Evolutionary conservation across 2,329 filamentous ascomycete species (phyloP), one percentile per base, ranked within the genome.

Genomic region (Alternaria brassicae): DNA sequence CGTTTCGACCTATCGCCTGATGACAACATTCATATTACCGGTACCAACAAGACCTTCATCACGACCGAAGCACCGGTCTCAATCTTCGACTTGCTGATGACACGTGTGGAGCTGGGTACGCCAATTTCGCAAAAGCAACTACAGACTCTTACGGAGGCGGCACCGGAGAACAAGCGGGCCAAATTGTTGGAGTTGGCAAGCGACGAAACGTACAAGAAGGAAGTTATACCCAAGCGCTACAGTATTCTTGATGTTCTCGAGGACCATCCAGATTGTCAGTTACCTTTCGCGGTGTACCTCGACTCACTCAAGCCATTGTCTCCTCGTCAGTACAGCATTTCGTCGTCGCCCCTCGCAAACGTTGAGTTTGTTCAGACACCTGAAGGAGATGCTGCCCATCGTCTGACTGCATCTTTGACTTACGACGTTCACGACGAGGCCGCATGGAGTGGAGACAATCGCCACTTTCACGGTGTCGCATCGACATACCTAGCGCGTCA

Each of bases 281-380:
- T 58, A 25, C 10, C 51, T 1, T 58, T 58, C n/a, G 30, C 51
- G 3, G 44, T 37, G 2, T 58, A 58, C 5, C 56, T 58, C 3
- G 56, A 58, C 30, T 37, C 36, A 15, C 56, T 58, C 4, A 58
- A 58, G 30, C 56, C 56, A n/a, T 19, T 58, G 2, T 49, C 51
- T 42, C 56, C 56, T 7, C 56, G 56, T 8, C 56, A 58, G 39
- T 58, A 58, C 23, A 61, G 50, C 50, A 91, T 92, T 69, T 91
- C 89, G 1, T 92, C 89, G 0, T 91, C 89, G 0, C 88, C 89
- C 0, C 80, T 91, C 0, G 79, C 79, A 39, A 81, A 86, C n/a
- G 71, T 81, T 0, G 56, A 58, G 7, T 58, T 58, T 19, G 17
- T 55, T 19, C 51, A 49, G n/a, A 53, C 41, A 17, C 10, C 37